Base-by-base conservation (phyloP, 2,329 filamentous ascomycete species). In the Penicillium sp. region DNA sequence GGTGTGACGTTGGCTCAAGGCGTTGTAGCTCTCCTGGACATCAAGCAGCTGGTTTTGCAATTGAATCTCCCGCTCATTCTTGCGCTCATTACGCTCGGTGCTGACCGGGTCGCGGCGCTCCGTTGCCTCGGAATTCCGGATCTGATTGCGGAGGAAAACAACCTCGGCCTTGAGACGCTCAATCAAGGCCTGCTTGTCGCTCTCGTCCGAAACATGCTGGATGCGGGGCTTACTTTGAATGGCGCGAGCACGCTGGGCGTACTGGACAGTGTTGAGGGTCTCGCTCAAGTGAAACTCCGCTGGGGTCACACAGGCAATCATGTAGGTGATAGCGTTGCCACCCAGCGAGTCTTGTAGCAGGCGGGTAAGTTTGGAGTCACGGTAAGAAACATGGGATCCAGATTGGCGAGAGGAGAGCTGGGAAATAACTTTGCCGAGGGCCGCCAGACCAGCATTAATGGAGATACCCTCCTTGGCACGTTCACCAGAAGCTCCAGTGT, bases 181-280 rank as follows among this genome's bases (percentile, higher is more conserved):
- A 61, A 99, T 97, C 37, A 96, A 82, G 33, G 91, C 92, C 73
- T 96, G 90, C 75, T 96, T 97, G 77, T 99, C 95, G 53, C 89
- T 87, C 61, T 98, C 93, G 66, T 98, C 93, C 16, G 85, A 79
- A 41, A 91, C 80, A 70, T 96, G 90, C 75, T 99, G 95, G 59
- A 99, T 98, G 59, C 92, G 89, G 8, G 95, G 96, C 75, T 97
- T 98, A 77, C 91, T 96, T 79, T 99, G 95, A 59, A 99, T 99
- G 1, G 93, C 92, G 63, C 95, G 89, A 61, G 95, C 96, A 63
- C 95, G 86, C 77, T 98, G 95, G 7, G 95, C 95, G 76, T 99
- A 99, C 73, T 97, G 90, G 22, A 99, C 91, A 0, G 95, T 99
- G 73, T 99, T 99, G 56, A 99, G 80, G 0, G 96, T 98, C 77